A percentile compares a stretch with the other conserved stretches of the same genome.
phyloP scores from a whole-genome alignment of 2,329 filamentous ascomycete species.

The Colletotrichum trifolii region DNA sequence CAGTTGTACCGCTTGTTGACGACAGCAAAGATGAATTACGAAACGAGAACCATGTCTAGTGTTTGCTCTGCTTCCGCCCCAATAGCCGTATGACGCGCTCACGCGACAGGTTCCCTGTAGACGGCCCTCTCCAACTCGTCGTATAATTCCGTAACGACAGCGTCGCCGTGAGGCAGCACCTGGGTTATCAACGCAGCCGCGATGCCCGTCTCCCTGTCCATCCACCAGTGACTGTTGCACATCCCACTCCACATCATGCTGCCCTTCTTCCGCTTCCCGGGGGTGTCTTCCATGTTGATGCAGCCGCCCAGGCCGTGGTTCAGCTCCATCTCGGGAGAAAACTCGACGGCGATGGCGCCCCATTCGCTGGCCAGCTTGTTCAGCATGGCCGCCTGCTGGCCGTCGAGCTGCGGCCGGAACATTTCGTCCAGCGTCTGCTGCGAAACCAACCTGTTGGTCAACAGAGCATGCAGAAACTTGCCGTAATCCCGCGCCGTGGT shows the following conservation, averaged over 20 bases:
- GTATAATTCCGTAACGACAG: slow-evolving; percentile 48
- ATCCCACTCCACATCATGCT: slow-evolving; percentile 58
- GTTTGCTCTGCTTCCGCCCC: neutral
- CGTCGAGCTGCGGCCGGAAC: slow-evolving; percentile 54
- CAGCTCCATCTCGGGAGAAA: slow-evolving; percentile 46
- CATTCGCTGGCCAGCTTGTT: slow-evolving; percentile 38
- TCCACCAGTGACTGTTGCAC: slow-evolving; percentile 55
- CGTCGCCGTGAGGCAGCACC: slow-evolving; percentile 51
- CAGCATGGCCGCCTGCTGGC: slow-evolving; percentile 41
- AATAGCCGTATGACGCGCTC: neutral
- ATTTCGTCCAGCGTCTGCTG: slow-evolving; percentile 47
- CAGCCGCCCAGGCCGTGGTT: slow-evolving; percentile 53
- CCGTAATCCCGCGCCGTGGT: slow-evolving; percentile 54
- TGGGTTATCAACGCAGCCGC: slow-evolving; percentile 53
- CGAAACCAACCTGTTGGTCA: slow-evolving; percentile 46
- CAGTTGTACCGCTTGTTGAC: too few relatives aligned
- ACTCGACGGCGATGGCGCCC: slow-evolving; percentile 49
- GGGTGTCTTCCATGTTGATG: slow-evolving; percentile 51
- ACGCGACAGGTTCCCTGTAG: slow-evolving; percentile 44
- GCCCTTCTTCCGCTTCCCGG: slow-evolving; percentile 53
- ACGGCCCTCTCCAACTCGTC: slow-evolving; percentile 53
- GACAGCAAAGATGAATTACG: too few relatives aligned
- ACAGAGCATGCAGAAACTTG: slow-evolving; percentile 47
- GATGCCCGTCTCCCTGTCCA: slow-evolving; percentile 52
- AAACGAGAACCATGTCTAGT: too few relatives aligned